Evolutionary conservation across 1,284 basidiomycete species (phyloP), one percentile per base, ranked within the genome.

Genomic region (Coniferiporia sulphurascens): DNA sequence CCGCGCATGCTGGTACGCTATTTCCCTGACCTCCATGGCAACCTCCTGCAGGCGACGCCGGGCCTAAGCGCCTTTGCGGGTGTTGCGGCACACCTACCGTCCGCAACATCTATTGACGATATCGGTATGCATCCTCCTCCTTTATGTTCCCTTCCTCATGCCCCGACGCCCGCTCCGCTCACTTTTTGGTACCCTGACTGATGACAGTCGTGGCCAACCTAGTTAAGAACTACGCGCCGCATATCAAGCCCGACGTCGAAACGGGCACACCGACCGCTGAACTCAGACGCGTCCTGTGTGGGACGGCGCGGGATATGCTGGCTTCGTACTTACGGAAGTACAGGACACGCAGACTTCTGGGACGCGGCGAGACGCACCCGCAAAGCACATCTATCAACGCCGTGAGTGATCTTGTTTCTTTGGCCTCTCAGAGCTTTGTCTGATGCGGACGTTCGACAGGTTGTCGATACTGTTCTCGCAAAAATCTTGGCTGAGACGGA

Each of bases 211-310:
- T 82, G 73, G 80, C 78, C 69, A 92, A 93, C 82, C 76, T 93
- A 90, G 90, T 92, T 79, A 82, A 81, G 78, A 93, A 93, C 71
- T 93, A 93, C 71, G 91, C 91, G 52, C 91, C 91, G 19, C 86
- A 93, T 73, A 78, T 94, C 65, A 73, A 83, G 48, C 88, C 90
- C 15, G 80, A 86, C 65, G 89, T 87, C 10, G 80, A 80, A 34
- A 76, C 79, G 27, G 86, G 90, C 4, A 80, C 84, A 13, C 78
- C 86, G 1, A 84, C 89, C 1, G 78, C 83, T 15, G 87, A 88
- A 67, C 76, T 93, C 53, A 77, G 80, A 51, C 78, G 78, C 56
- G 78, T 84, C 58, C 72, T 93, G 34, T 74, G 74, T 49, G 73
- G 73, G 58, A 81, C 84, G 9, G 88, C 90, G 2, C 72, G 75